Base-by-base conservation (phyloP, 1,284 basidiomycete genomes). In the Ceratobasidium sp. region DNA sequence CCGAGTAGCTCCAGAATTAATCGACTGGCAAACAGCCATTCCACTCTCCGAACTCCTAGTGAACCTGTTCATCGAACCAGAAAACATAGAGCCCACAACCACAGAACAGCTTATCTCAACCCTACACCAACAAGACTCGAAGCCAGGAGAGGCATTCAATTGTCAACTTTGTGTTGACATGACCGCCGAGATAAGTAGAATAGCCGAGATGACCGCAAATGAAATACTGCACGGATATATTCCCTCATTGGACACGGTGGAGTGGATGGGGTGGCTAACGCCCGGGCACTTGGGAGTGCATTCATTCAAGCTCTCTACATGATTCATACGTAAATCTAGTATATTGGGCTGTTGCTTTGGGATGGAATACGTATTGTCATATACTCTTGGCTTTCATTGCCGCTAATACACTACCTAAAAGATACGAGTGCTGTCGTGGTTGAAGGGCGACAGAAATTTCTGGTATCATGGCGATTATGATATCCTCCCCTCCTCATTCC, bases 61-160 rank as follows among this genome's bases (percentile, higher is more conserved):
- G 7, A 47, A 47, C 20, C n/a, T 20, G 20, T 47, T 47, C n/a
- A 12, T 20, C 45, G 10, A 47, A n/a, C n/a, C n/a, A n/a, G n/a
- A n/a, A 22, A 7, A 47, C 20, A 8, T 22, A 15, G 45, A 47
- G 15, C 29, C 52, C 17, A 52, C 29, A 15, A 42, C 50, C 7
- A 55, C 64, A 45, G 52, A 40, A 17, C 64, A 67, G 22, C 64
- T 67, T 15, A 34, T 67, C 10, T 54, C 64, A 20, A n/a, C 55
- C 7, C 52, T 67, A n/a, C 64, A 67, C 38, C 35, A 50, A 27
- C 52, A 15, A n/a, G 64, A 54, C 35, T 17, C 22, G n/a, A 52
- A 40, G 20, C 25, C 27, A n/a, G 50, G 35, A 6, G 34, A 13
- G 29, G 64, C 54, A 10, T 67, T 67, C 55, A 45, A 40, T 8